These are phyloP conservation scores for Lactifluus rugatus DNA, from an alignment of 768 basidiomycete genomes.

Conservation along the genomic window DNA sequence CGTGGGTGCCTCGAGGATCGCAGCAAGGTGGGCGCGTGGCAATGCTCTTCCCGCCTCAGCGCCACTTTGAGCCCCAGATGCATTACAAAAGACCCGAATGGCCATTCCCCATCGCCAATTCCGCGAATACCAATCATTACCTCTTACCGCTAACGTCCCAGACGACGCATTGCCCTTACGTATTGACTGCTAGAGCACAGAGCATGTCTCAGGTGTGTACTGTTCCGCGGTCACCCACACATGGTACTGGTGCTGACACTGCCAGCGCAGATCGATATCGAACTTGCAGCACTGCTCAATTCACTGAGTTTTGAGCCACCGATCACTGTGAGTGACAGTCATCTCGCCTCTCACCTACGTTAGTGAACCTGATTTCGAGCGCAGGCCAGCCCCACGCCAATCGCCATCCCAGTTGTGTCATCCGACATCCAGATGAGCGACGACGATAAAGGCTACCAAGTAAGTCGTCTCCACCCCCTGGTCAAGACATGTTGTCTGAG, in stretches of 20 bases:
- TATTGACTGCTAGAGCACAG: neutral
- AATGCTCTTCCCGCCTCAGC: neutral
- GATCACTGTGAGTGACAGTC: neutral
- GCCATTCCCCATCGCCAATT: neutral
- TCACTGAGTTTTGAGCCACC: slow-evolving; percentile 7
- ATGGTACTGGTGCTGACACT: neutral
- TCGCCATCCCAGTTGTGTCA: neutral
- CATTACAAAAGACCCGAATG: slow-evolving; percentile 3
- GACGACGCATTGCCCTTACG: neutral
- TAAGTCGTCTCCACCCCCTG: neutral
- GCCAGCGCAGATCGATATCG: slow-evolving; percentile 2
- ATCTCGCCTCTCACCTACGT: no score
- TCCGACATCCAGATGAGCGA: slow-evolving; percentile 3
- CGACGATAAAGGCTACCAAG: slow-evolving; percentile 10
- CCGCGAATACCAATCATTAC: neutral
- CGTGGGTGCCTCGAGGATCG: slow-evolving; percentile 1
- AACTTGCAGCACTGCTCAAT: slow-evolving; percentile 16
- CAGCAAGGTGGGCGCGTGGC: slow-evolving; percentile 5
- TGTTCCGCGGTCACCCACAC: neutral
- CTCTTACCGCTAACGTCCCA: neutral
- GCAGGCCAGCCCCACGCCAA: neutral
- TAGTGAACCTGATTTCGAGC: neutral
- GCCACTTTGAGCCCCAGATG: neutral
- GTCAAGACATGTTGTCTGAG: neutral
- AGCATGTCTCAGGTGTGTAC: slow-evolving; percentile 8